A percentile compares a stretch with the other conserved stretches of the same genome.
Conservation (phyloP, 192 early-diverging fungal species). For the Rhizophagus clarus region DNA sequence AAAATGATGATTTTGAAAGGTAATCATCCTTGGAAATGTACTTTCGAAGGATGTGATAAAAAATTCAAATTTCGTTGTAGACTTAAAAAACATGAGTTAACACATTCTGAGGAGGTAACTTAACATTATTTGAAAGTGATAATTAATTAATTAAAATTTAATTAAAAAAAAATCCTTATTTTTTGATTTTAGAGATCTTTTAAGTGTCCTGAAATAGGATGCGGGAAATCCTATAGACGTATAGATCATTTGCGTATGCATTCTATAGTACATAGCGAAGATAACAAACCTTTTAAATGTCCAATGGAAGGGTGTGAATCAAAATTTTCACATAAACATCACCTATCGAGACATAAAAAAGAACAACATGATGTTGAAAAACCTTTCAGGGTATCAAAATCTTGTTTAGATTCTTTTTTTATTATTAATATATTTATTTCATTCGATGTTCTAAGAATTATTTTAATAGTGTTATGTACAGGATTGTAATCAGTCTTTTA, state of each 20-base stretch:
- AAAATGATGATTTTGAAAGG: too few relatives aligned
- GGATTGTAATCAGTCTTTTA: constrained; percentile 13
- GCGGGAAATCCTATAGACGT: constrained; percentile 22
- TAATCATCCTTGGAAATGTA: constrained; percentile 5
- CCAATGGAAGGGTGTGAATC: constrained; percentile 7
- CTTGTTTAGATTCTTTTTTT: neutral
- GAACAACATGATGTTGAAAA: constrained; percentile 16
- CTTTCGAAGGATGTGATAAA: constrained; percentile 21
- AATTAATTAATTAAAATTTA: neutral
- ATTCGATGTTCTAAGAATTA: neutral
- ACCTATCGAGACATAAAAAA: constrained; percentile 12
- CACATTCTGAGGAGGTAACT: constrained; percentile 15
- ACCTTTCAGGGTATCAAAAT: neutral
- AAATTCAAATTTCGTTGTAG: neutral
- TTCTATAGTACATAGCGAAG: neutral
- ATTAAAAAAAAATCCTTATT: too few relatives aligned
- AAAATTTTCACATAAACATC: constrained; percentile 3
- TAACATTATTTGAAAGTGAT: neutral
- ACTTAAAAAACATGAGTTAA: constrained; percentile 6
- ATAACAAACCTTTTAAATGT: constrained; percentile 22
- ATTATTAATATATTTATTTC: neutral
- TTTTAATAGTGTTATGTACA: constrained; percentile 6
- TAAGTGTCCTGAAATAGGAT: neutral
- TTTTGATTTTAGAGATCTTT: constrained; percentile 1
- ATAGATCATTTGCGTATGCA: constrained; percentile 14